phyloP scores from a whole-genome alignment of 2,329 filamentous ascomycete species.

The Sordariomycetes sp. region DNA sequence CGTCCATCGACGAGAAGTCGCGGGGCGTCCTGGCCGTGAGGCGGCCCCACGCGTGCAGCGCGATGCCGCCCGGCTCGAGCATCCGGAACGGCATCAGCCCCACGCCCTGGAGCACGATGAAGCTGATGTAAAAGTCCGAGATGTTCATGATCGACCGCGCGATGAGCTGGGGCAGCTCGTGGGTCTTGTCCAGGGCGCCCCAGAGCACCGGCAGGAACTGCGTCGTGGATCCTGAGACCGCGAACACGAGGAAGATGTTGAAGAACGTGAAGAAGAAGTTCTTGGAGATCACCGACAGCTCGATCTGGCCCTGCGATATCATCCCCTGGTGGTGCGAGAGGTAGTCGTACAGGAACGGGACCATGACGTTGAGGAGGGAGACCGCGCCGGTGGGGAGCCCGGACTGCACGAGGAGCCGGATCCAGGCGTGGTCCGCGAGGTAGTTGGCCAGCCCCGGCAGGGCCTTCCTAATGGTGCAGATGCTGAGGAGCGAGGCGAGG shows the following conservation, averaged over 20 bases:
- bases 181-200: slow-evolving; percentile 68
- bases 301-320: slow-evolving; percentile 89
- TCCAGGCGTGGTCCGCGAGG: slow-evolving; percentile 57
- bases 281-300: slow-evolving; percentile 90
- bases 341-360: slow-evolving; percentile 92
- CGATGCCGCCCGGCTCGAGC: slow-evolving; percentile 77
- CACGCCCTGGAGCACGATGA: slow-evolving; percentile 88
- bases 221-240: slow-evolving; percentile 72
- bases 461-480: slow-evolving; percentile 67
- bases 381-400: slow-evolving; percentile 78
- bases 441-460: slow-evolving; percentile 59
- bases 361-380: slow-evolving; percentile 77
- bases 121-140: slow-evolving; percentile 81
- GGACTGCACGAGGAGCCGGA: slow-evolving; percentile 71
- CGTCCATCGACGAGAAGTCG: slow-evolving; percentile 72
- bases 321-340: slow-evolving; percentile 86
- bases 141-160: slow-evolving; percentile 66
- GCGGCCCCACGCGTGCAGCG: slow-evolving; percentile 70
- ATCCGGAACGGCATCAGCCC: slow-evolving; percentile 88
- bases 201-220: slow-evolving; percentile 63
- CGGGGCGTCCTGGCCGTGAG: slow-evolving; percentile 78
- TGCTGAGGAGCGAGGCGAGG: slow-evolving; percentile 68
- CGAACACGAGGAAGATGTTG: slow-evolving; percentile 95
- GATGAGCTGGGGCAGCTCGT: slow-evolving; percentile 63
- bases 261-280: slow-evolving; percentile 99